phyloP scores from a whole-genome alignment of 257 asterid genomes.

The Handroanthus guayacan region DNA sequence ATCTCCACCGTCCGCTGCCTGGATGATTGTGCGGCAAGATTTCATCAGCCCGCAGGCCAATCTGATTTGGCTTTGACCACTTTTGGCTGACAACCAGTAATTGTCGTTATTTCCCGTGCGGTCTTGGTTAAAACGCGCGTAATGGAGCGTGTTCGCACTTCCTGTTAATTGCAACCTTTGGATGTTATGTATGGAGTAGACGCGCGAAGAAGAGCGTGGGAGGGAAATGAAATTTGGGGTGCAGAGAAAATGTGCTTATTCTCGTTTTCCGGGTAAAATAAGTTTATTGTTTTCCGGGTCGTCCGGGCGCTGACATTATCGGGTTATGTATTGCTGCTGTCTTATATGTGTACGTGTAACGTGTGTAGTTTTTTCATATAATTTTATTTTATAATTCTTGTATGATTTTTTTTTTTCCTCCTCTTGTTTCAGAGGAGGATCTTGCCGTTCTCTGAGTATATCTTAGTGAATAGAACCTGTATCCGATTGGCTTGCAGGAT shows the following conservation, averaged over 20 bases:
- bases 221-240: background rate
- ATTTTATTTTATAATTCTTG: no score
- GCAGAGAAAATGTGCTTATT: background rate
- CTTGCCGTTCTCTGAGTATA: no score
- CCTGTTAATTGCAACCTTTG: background rate
- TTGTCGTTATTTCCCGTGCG: background rate
- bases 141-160: background rate
- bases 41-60: constrained; percentile 28
- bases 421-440: no score
- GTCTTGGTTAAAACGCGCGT: background rate
- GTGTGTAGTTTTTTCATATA: no score
- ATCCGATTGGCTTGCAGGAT: no score
- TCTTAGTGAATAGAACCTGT: no score
- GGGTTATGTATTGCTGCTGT: constrained; percentile 16
- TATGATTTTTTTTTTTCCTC: no score
- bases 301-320: constrained; percentile 61
- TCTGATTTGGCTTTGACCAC: constrained; percentile 37
- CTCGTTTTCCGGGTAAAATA: constrained; percentile 43
- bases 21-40: constrained; percentile 25
- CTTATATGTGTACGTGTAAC: background rate
- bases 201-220: constrained; percentile 27
- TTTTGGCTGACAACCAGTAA: constrained; percentile 31
- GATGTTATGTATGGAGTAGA: background rate
- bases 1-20: constrained; percentile 23
- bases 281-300: constrained; percentile 52